These are phyloP conservation scores for Rhizophagus clarus DNA, from an alignment of 192 early-diverging fungal species.

Conservation along the genomic window DNA sequence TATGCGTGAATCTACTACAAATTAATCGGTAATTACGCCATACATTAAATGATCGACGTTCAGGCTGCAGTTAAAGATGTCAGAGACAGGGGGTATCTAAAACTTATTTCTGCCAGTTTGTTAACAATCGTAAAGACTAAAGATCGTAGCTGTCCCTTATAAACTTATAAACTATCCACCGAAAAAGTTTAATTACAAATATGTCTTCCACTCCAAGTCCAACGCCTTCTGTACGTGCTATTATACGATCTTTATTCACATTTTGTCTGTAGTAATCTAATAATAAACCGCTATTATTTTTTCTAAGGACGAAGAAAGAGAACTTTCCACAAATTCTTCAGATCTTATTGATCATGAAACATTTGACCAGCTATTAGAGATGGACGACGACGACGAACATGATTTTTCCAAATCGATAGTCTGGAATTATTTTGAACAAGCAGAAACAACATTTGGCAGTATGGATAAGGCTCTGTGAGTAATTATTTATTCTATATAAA, in stretches of 20 bases:
- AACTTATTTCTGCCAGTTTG: background rate
- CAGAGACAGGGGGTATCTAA: background rate
- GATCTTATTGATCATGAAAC: conserved; percentile 77
- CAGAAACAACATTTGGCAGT: conserved; percentile 71
- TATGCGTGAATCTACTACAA: too few species aligned
- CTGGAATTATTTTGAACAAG: conserved; percentile 83
- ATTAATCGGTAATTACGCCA: too few species aligned
- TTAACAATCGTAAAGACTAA: background rate
- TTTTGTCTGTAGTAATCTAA: background rate
- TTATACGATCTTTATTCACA: background rate
- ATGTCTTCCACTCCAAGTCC: background rate
- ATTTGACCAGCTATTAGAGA: conserved; percentile 89
- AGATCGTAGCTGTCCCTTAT: background rate
- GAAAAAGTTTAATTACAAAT: background rate
- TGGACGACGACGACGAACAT: conserved; percentile 90
- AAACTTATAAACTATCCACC: background rate
- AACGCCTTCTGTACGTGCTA: background rate
- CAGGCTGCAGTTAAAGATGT: background rate
- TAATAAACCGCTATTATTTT: background rate
- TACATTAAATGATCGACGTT: too few species aligned
- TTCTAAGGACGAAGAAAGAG: conserved; percentile 11
- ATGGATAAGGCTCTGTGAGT: conserved; percentile 75
- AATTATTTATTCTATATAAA: background rate
- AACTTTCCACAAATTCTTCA: conserved; percentile 3
- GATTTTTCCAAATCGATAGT: conserved; percentile 79